A percentile compares a stretch with the other conserved stretches of the same genome.
Evolutionary conservation across 2,329 filamentous ascomycete species (phyloP).

Genomic region (Pyrenophora tritici-repentis): DNA sequence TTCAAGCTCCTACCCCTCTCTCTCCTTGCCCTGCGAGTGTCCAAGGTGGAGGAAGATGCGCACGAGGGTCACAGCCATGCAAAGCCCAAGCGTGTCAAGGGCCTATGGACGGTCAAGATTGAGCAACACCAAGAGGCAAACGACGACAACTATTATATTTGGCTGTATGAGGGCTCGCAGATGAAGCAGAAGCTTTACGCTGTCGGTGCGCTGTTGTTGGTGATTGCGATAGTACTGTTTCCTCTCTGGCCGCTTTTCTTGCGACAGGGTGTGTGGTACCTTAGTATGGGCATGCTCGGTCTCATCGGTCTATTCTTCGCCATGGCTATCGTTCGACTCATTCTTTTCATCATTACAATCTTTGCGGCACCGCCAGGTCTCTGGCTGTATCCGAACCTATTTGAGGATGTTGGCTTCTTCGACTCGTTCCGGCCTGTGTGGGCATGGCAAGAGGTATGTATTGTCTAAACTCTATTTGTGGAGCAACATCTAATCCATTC

Average conservation of each 20-base stretch:
- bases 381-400: conserved; percentile 98
- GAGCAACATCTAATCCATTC: neutral
- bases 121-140: conserved; percentile 91
- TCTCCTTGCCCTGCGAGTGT: conserved; percentile 87
- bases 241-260: conserved; percentile 93
- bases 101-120: conserved; percentile 92
- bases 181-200: conserved; percentile 94
- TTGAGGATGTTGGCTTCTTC: conserved; percentile 98
- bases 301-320: conserved; percentile 91
- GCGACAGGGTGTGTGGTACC: conserved; percentile 93
- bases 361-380: conserved; percentile 82
- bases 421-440: conserved; percentile 95
- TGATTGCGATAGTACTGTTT: conserved; percentile 91
- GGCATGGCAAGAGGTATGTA: conserved; percentile 93
- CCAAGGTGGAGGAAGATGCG: conserved; percentile 77
- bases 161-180: conserved; percentile 93
- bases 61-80: conserved; percentile 64
- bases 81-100: conserved; percentile 83
- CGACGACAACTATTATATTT: conserved; percentile 92
- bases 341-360: conserved; percentile 91
- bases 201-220: conserved; percentile 75
- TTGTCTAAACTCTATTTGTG: neutral
- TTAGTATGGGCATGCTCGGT: conserved; percentile 90
- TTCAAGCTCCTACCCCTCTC: conserved; percentile 96
- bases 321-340: conserved; percentile 96